Base-by-base conservation (phyloP, 495 filamentous ascomycete species). In the Parachaetomium inaequale region DNA sequence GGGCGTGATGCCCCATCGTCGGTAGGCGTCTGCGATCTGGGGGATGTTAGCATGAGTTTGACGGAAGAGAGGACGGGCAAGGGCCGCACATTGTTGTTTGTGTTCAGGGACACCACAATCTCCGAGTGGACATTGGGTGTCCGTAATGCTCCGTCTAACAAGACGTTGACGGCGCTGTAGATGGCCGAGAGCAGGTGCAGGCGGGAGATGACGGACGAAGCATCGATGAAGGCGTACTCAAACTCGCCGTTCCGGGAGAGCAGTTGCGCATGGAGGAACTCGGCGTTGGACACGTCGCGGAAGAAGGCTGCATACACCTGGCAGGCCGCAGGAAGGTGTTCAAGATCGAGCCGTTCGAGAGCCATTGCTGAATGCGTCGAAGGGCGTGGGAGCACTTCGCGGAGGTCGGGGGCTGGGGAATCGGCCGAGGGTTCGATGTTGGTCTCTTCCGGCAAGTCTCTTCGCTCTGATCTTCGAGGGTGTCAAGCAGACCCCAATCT, bases 181-280 rank as follows among this genome's bases (percentile, higher is more conserved):
- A 87, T 78, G 10, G 92, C 93, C 4, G 90, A 86, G 34, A 93
- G 79, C 36, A 87, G 74, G 67, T 97, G 93, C 1, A 78, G 70
- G 25, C 87, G 80, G 8, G 90, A 92, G 21, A 74, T 63, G 26
- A 92, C 85, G 72, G 85, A 80, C 55, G 79, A 84, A 1, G 92
- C 92, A 74, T 98, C 93, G 49, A 98, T 85, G 55, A 98, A 88
- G 5, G 93, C 93, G 78, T 96, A 97, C 73, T 97, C 90, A 67
- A 90, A 98, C 14, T 88, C 87, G 26, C 81, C 65, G 65, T 96
- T 96, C 11, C 89, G 88, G 3, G 85, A 82, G 8, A 97, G 76
- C 17, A 98, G 82, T 74, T 96, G 93, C 61, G 87, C 75, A 8
- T 89, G 87, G 25, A 98, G 78, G 70, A 87, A 91, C 1, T 81